Percentiles rank a stretch among this genome's conserved stretches.
Conservation (phyloP, 495 filamentous ascomycete species). For the Monascus purpureus region DNA sequence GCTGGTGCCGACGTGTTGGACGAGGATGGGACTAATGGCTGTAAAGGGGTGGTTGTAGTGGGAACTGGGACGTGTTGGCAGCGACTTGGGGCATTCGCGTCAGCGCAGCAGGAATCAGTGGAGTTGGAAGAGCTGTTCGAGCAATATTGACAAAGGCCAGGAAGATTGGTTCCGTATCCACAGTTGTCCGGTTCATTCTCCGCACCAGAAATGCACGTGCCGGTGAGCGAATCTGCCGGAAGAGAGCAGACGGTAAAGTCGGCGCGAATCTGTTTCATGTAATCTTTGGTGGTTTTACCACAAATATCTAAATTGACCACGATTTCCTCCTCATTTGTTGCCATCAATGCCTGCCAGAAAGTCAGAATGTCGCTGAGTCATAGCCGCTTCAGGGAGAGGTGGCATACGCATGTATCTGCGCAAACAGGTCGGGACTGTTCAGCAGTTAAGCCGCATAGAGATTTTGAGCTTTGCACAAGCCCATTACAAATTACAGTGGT, state of each 20-base stretch:
- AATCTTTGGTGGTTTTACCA: conserved; percentile 43
- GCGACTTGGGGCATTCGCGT: conserved; percentile 52
- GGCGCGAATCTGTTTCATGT: conserved; percentile 66
- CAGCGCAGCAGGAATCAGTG: conserved; percentile 90
- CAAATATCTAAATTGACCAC: conserved; percentile 63
- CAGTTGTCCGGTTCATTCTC: conserved; percentile 79
- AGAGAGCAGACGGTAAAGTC: conserved; percentile 85
- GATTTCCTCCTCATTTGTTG: conserved; percentile 75
- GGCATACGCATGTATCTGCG: conserved; percentile 82
- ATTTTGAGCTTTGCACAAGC: conserved; percentile 81
- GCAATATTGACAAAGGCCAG: conserved; percentile 83
- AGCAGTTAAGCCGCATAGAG: conserved; percentile 49
- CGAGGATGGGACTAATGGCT: conserved; percentile 43
- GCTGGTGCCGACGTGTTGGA: conserved; percentile 29
- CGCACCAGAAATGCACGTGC: conserved; percentile 58
- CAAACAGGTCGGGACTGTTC: conserved; percentile 64
- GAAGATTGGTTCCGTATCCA: conserved; percentile 67
- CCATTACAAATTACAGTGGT: conserved; percentile 88
- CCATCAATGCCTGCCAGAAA: conserved; percentile 63
- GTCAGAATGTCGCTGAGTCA: too few species aligned
- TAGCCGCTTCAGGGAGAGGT: too few species aligned
- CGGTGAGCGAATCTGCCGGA: conserved; percentile 62
- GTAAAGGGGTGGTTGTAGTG: conserved; percentile 47
- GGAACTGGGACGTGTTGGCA: conserved; percentile 68
- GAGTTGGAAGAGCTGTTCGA: conserved; percentile 67